phyloP scores from a whole-genome alignment of 2,329 filamentous ascomycete genomes.

The Hypoxylon sp. region DNA sequence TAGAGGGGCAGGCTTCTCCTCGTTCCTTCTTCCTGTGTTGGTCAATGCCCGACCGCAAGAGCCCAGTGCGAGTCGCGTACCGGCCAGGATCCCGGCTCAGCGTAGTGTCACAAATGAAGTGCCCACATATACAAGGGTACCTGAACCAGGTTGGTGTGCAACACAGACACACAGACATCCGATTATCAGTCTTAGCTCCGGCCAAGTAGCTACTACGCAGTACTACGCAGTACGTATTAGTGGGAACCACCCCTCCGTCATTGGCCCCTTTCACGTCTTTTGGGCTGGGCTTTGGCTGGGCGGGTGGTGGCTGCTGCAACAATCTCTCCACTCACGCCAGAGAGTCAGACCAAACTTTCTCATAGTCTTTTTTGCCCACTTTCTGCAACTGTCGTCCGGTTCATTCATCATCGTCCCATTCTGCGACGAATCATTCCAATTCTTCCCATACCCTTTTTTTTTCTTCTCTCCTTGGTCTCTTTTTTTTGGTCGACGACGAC shows the following conservation, averaged over 20 bases:
- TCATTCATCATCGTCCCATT: slow-evolving; percentile 48
- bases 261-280: slow-evolving; percentile 41
- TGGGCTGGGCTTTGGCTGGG: slow-evolving; percentile 39
- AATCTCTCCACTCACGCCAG: slow-evolving; percentile 45
- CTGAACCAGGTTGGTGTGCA: slow-evolving; percentile 36
- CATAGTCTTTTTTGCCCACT: slow-evolving; percentile 42
- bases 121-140: slow-evolving; percentile 28
- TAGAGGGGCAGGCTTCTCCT: slow-evolving; percentile 10
- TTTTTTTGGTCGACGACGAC: slow-evolving; percentile 29
- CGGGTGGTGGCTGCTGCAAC: slow-evolving; percentile 43
- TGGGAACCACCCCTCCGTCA: slow-evolving; percentile 31
- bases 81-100: slow-evolving; percentile 23
- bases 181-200: slow-evolving; percentile 46
- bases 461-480: slow-evolving; percentile 32
- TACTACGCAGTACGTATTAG: slow-evolving; percentile 22
- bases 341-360: slow-evolving; percentile 46
- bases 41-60: slow-evolving; percentile 35
- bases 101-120: slow-evolving; percentile 30
- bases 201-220: slow-evolving; percentile 21
- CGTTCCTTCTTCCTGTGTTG: slow-evolving; percentile 23
- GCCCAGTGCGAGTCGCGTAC: slow-evolving; percentile 38
- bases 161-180: slow-evolving; percentile 42
- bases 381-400: slow-evolving; percentile 42
- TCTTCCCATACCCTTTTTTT: slow-evolving; percentile 33
- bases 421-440: slow-evolving; percentile 44